phyloP scores from a whole-genome alignment of 371 early-diverging fungal genomes.

The Basidiobolus meristosporus region DNA sequence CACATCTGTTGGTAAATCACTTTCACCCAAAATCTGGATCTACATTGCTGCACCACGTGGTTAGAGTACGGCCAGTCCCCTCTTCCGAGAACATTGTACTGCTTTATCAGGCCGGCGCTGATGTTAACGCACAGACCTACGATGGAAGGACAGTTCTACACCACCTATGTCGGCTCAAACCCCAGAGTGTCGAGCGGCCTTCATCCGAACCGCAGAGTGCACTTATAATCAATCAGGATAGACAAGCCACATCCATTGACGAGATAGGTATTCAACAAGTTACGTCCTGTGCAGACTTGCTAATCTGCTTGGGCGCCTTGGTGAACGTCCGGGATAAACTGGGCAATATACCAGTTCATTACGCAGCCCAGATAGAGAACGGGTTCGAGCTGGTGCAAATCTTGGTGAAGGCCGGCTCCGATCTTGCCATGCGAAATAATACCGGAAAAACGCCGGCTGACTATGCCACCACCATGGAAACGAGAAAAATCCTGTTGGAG shows the following conservation, averaged over 20 bases:
- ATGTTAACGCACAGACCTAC: constrained; percentile 38
- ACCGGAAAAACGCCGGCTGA: constrained; percentile 28
- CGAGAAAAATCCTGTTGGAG: too few relatives aligned
- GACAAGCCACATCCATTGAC: not conserved
- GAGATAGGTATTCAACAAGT: constrained; percentile 11
- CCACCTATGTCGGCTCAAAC: constrained; percentile 22
- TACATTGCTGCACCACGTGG: constrained; percentile 41
- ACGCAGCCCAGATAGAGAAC: constrained; percentile 22
- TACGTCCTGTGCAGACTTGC: constrained; percentile 22
- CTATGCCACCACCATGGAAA: too few relatives aligned
- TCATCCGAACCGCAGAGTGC: constrained; percentile 4
- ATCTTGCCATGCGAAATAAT: constrained; percentile 37
- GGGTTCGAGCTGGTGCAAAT: constrained; percentile 27
- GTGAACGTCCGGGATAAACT: constrained; percentile 36
- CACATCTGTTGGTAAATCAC: constrained; percentile 18
- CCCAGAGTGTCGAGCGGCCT: constrained; percentile 8
- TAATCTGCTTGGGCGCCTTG: constrained; percentile 30
- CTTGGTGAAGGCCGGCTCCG: constrained; percentile 38
- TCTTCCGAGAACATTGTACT: constrained; percentile 33
- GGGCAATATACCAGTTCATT: constrained; percentile 46
- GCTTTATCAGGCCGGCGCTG: constrained; percentile 39
- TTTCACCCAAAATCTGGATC: constrained; percentile 39
- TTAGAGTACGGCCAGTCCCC: constrained; percentile 31
- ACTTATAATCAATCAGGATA: not conserved
- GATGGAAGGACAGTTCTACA: constrained; percentile 41